Percentiles rank a stretch among this genome's conserved stretches.
phyloP scores from a whole-genome alignment of 73 alveolate genomes.

The Paramecium sexaurelia region DNA sequence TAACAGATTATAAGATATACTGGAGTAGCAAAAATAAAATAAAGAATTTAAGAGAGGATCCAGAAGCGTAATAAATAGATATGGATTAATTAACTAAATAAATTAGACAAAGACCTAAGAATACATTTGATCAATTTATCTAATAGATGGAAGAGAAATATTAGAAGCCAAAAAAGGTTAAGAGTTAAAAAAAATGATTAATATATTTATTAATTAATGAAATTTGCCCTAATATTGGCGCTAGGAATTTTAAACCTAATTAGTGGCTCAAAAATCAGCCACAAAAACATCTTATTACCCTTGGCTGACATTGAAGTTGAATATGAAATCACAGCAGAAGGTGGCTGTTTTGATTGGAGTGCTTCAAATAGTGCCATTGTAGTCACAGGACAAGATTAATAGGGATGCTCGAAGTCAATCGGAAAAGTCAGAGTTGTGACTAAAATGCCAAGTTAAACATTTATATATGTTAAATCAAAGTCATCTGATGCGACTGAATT shows the following conservation, averaged over 20 bases:
- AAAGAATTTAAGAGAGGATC: conserved; percentile 7
- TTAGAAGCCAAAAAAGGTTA: conserved; percentile 31
- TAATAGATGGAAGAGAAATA: conserved; percentile 32
- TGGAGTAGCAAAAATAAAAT: conserved; percentile 25
- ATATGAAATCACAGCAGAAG: conserved; percentile 1
- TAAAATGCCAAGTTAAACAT: not conserved
- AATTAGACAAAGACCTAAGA: conserved; percentile 29
- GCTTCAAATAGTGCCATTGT: conserved; percentile 12
- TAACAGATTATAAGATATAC: conserved; percentile 21
- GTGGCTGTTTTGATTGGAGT: conserved; percentile 21
- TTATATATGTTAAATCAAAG: not conserved
- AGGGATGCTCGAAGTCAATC: conserved; percentile 18
- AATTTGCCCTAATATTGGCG: not conserved
- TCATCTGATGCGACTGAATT: not conserved
- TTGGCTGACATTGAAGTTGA: conserved; percentile 27
- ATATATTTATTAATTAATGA: not conserved
- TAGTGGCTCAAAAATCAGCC: conserved; percentile 35
- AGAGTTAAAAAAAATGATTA: not conserved
- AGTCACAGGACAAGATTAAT: not conserved
- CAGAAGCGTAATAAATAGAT: not conserved
- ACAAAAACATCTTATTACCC: not conserved
- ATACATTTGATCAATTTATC: conserved; percentile 18
- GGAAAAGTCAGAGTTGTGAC: not conserved
- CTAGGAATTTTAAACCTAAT: not conserved
- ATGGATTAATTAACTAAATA: conserved; percentile 27